Base-by-base conservation (phyloP, 106 monocot genomes). In the Phalaenopsis aphrodite region DNA sequence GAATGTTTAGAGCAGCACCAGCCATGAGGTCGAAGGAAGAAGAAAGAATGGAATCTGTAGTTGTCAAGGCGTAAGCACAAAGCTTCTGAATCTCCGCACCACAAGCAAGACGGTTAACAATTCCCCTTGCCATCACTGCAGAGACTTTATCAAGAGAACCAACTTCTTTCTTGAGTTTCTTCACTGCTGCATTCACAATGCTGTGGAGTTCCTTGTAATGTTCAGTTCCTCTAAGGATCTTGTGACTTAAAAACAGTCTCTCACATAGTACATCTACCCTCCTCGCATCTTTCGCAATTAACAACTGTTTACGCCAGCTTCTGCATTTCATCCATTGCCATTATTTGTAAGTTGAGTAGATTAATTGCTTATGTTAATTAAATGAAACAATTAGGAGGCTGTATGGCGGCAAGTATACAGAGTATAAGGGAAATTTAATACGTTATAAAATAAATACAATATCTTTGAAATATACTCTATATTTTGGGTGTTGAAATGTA, bases 51-150 rank as follows among this genome's bases (percentile, higher is more conserved):
- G 84, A 67, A 58, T 84, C 87, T 36, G 84, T 42, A 56, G 80
- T 73, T 67, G 77, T 78, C 37, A 85, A n/a, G 42, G 89, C 91
- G 66, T 19, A 48, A 80, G 80, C 49, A 38, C 88, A 88, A 49
- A 88, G 81, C 71, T 87, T 85, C 42, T 89, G 91, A 46, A 91
- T 82, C 42, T 91, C 88, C 2, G 88, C 76, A 23, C 88, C 91
- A 76, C 85, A 87, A 45, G 85, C 46, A 39, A 91, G 91, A 19
- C 85, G 78, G 81, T 89, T 91, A 75, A 91, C 91, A 19, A 87
- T 89, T 15, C 88, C 88, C 38, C 88, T 83, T 41, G 83, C 89
- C 85, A 84, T 89, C 74, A 82, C 69, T 58, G 67, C 38, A 42
- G 91, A 84, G 3, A 89, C 81, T 66, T 82, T 83, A 75, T 87